Evolutionary conservation across 768 basidiomycete species (phyloP).

Genomic region (Pholiota conissans): DNA sequence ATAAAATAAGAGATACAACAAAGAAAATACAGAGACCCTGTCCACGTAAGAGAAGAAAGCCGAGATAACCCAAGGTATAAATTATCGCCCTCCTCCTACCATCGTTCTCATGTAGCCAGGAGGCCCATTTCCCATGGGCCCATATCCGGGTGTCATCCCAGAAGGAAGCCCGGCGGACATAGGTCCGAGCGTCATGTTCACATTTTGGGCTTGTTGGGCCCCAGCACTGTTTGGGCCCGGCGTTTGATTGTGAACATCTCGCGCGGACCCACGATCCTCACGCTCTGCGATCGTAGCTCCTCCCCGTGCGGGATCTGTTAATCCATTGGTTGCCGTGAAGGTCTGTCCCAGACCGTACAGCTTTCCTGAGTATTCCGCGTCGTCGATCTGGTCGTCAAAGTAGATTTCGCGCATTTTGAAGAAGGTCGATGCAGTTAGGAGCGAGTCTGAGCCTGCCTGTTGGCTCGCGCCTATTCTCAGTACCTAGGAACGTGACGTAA

Average conservation of each 20-base stretch:
- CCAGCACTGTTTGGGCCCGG: slow-evolving; percentile 44
- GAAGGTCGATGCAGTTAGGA: slow-evolving; percentile 90
- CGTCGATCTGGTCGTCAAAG: slow-evolving; percentile 89
- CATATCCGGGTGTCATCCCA: slow-evolving; percentile 54
- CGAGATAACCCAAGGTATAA: slow-evolving; percentile 24
- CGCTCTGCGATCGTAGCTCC: slow-evolving; percentile 83
- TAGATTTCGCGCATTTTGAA: slow-evolving; percentile 95
- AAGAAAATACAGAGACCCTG: slow-evolving; percentile 17
- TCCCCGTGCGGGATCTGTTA: slow-evolving; percentile 63
- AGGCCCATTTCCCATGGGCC: slow-evolving; percentile 61
- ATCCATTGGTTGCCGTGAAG: slow-evolving; percentile 65
- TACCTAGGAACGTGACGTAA: slow-evolving; percentile 52
- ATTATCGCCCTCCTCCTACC: slow-evolving; percentile 51
- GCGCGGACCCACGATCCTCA: slow-evolving; percentile 59
- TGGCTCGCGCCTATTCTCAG: slow-evolving; percentile 88
- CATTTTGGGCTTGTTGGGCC: slow-evolving; percentile 35
- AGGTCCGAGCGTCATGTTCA: slow-evolving; percentile 50
- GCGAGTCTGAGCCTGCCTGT: slow-evolving; percentile 96
- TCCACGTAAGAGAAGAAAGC: slow-evolving; percentile 17
- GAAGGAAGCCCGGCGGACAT: slow-evolving; percentile 44
- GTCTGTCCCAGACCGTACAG: slow-evolving; percentile 84
- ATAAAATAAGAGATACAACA: slow-evolving; percentile 19
- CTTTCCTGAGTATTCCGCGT: slow-evolving; percentile 78
- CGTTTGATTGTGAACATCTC: slow-evolving; percentile 59
- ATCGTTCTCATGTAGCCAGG: slow-evolving; percentile 57